Evolutionary conservation across 768 basidiomycete species (phyloP).

Genomic region (Boletus vermiculosoides): DNA sequence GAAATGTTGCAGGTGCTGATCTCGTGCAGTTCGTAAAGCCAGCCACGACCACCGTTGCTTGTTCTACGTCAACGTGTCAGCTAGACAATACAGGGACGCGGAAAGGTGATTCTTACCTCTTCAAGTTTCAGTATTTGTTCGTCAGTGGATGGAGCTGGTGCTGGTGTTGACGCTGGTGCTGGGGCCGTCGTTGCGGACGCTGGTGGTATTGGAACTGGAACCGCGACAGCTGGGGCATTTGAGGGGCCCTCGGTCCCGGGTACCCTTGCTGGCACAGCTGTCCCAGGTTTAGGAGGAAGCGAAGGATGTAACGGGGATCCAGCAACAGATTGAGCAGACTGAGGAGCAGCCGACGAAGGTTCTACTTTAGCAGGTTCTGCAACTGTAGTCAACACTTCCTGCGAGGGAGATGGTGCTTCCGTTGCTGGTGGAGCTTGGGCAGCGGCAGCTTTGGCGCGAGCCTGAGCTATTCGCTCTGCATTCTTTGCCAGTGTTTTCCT

Average conservation of each 20-base stretch:
- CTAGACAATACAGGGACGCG: background rate
- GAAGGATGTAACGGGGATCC: conserved; percentile 62
- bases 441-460: conserved; percentile 44
- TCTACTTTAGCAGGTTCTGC: conserved; percentile 25
- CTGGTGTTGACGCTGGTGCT: conserved; percentile 18
- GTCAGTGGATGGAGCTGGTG: conserved; percentile 38
- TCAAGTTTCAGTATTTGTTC: conserved; percentile 57
- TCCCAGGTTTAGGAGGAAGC: conserved; percentile 67
- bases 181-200: conserved; percentile 15
- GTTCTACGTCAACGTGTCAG: conserved; percentile 46
- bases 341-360: background rate
- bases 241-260: conserved; percentile 35
- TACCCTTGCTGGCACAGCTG: conserved; percentile 32
- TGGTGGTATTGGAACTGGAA: conserved; percentile 11
- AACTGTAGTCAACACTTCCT: conserved; percentile 14
- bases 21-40: conserved; percentile 72
- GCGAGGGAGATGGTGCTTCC: conserved; percentile 19
- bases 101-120: conserved; percentile 44
- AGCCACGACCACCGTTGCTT: conserved; percentile 81
- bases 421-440: conserved; percentile 17
- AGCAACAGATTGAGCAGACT: conserved; percentile 13
- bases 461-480: conserved; percentile 38
- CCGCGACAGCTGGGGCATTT: conserved; percentile 14
- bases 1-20: conserved; percentile 72
- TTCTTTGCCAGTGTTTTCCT: conserved; percentile 40